These are phyloP conservation scores for Usnea hakonensis DNA, from an alignment of 495 filamentous ascomycete genomes.

Conservation along the genomic window DNA sequence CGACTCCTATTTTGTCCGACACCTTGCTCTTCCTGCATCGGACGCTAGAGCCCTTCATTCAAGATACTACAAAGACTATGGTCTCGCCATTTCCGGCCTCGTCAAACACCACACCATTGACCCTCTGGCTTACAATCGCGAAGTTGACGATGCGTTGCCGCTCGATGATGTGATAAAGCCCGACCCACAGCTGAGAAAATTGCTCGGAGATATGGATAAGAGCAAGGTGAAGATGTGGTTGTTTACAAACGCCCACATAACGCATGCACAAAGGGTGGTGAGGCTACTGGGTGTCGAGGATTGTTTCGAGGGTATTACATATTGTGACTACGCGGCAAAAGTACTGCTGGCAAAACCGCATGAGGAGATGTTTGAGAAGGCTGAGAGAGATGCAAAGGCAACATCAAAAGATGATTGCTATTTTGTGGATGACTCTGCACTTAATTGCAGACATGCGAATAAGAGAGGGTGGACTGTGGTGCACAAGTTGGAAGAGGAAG, in stretches of 20 bases:
- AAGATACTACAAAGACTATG: conserved; percentile 92
- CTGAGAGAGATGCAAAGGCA: conserved; percentile 54
- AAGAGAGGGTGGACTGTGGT: conserved; percentile 70
- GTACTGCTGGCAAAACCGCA: conserved; percentile 80
- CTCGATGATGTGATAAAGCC: conserved; percentile 75
- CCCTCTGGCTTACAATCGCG: conserved; percentile 84
- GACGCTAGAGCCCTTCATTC: conserved; percentile 77
- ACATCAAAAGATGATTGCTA: conserved; percentile 57
- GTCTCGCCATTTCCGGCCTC: conserved; percentile 90
- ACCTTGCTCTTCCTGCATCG: conserved; percentile 61
- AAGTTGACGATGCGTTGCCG: conserved; percentile 92
- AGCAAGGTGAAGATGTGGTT: conserved; percentile 83
- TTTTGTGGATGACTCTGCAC: conserved; percentile 82
- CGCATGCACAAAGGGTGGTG: conserved; percentile 75
- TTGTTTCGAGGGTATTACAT: conserved; percentile 87
- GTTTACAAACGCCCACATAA: conserved; percentile 93
- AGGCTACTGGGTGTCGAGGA: conserved; percentile 74
- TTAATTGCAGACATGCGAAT: conserved; percentile 64
- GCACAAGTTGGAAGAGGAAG: conserved; percentile 71
- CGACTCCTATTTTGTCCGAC: conserved; percentile 72
- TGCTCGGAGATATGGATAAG: conserved; percentile 72
- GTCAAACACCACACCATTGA: conserved; percentile 94
- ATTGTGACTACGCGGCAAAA: conserved; percentile 68
- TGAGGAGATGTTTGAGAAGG: conserved; percentile 76
- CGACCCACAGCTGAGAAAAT: conserved; percentile 60